phyloP scores from a whole-genome alignment of 2,329 filamentous ascomycete species.

The Hyphodiscus sp. region DNA sequence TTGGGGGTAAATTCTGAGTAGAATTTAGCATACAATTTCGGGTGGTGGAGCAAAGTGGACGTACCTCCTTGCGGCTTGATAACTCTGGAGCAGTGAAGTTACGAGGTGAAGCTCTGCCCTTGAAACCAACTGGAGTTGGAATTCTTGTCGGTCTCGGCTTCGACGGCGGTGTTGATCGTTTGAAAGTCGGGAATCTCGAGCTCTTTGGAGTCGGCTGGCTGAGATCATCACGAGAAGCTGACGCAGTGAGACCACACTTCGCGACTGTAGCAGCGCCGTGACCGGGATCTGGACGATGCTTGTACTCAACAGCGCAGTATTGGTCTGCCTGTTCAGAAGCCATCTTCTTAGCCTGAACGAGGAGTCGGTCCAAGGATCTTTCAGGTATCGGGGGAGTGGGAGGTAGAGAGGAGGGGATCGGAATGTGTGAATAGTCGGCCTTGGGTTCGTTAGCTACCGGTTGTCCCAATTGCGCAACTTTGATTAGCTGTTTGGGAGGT shows the following conservation, averaged over 20 bases:
- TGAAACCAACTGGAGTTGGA: conserved; percentile 2
- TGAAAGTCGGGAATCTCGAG: neutral
- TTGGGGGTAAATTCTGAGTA: conserved; percentile 9
- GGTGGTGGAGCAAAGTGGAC: neutral
- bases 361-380: too few species aligned
- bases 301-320: neutral
- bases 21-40: neutral
- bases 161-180: neutral
- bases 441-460: too few species aligned
- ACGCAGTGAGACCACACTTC: conserved; percentile 15
- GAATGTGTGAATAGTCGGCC: too few species aligned
- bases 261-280: conserved; percentile 18
- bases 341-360: too few species aligned
- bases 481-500: too few species aligned
- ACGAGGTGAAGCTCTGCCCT: conserved; percentile 1
- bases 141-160: conserved; percentile 4
- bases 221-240: conserved; percentile 13
- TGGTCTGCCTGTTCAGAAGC: neutral
- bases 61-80: conserved; percentile 15
- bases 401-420: too few species aligned
- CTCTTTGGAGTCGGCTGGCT: conserved; percentile 4
- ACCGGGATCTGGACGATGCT: conserved; percentile 3
- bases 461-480: too few species aligned
- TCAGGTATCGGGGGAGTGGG: too few species aligned
- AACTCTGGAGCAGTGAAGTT: conserved; percentile 14